Conservation (phyloP, 768 basidiomycete species). For the Naganishia onofrii region DNA sequence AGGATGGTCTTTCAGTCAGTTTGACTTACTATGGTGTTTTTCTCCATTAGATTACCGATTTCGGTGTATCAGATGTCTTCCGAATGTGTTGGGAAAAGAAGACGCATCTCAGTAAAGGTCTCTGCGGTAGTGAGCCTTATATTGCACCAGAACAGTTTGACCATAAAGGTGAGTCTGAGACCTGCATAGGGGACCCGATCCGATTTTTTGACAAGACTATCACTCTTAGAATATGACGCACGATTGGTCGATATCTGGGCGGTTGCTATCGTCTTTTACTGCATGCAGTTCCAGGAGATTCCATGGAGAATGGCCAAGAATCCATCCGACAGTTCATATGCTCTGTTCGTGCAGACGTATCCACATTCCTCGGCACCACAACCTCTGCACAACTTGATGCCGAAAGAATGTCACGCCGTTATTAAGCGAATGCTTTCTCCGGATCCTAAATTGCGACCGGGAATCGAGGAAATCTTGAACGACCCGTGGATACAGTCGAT, state of each 20-base stretch:
- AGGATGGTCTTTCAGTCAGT: background rate
- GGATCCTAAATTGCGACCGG: slow-evolving; percentile 70
- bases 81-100: slow-evolving; percentile 96
- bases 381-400: slow-evolving; percentile 84
- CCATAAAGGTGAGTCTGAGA: slow-evolving; percentile 77
- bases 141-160: slow-evolving; percentile 98
- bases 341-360: slow-evolving; percentile 64
- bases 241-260: slow-evolving; percentile 98
- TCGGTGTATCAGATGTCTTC: slow-evolving; percentile 98
- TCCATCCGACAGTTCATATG: slow-evolving; percentile 69
- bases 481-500: slow-evolving; percentile 77
- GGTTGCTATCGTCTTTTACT: slow-evolving; percentile 94
- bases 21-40: slow-evolving; percentile 26
- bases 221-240: slow-evolving; percentile 80
- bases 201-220: slow-evolving; percentile 34
- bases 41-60: slow-evolving; percentile 79
- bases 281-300: slow-evolving; percentile 90
- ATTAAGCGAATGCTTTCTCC: slow-evolving; percentile 95
- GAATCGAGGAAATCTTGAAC: slow-evolving; percentile 75
- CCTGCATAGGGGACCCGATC: background rate
- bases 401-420: slow-evolving; percentile 75
- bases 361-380: slow-evolving; percentile 56
- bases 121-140: slow-evolving; percentile 97
- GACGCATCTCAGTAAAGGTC: slow-evolving; percentile 91
- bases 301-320: slow-evolving; percentile 94